These are phyloP conservation scores for Cladobotryum mycophilum DNA, from an alignment of 2,329 filamentous ascomycete genomes.

Conservation along the genomic window DNA sequence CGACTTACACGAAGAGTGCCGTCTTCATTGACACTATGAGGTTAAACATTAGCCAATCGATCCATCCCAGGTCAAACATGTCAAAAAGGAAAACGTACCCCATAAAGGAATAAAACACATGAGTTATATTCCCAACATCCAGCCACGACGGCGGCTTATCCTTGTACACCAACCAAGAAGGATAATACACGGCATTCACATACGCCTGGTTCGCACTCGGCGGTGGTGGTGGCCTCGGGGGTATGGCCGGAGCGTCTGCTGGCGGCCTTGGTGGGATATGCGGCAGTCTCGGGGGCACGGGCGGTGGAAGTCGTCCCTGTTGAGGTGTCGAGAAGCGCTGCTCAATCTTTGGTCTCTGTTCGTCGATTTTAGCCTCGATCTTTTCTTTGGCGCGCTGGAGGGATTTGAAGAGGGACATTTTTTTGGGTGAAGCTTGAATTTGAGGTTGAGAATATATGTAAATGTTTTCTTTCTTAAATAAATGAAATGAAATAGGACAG, in stretches of 20 bases:
- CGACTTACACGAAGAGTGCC: slow-evolving; percentile 35
- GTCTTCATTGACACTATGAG: slow-evolving; percentile 28
- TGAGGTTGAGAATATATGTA: too few relatives aligned
- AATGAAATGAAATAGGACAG: too few relatives aligned
- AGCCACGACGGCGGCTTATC: slow-evolving; percentile 54
- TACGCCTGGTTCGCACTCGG: neutral
- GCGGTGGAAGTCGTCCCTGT: neutral
- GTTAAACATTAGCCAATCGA: neutral
- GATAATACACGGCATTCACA: slow-evolving; percentile 50
- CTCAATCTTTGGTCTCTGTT: neutral
- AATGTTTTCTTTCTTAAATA: too few relatives aligned
- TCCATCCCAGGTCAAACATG: neutral
- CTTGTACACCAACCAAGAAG: slow-evolving; percentile 58
- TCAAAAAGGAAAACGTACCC: slow-evolving; percentile 27
- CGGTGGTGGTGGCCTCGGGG: neutral
- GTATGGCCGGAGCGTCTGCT: too few relatives aligned
- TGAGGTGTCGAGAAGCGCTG: neutral
- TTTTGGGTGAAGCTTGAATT: neutral
- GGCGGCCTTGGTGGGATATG: neutral
- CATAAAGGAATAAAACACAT: slow-evolving; percentile 61
- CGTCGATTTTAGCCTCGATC: neutral
- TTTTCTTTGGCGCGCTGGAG: neutral
- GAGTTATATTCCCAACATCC: slow-evolving; percentile 50
- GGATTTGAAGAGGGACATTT: neutral
- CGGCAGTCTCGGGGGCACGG: neutral